Conservation (phyloP, 2,329 filamentous ascomycete species). For the Penicillium fuscoglaucum region DNA sequence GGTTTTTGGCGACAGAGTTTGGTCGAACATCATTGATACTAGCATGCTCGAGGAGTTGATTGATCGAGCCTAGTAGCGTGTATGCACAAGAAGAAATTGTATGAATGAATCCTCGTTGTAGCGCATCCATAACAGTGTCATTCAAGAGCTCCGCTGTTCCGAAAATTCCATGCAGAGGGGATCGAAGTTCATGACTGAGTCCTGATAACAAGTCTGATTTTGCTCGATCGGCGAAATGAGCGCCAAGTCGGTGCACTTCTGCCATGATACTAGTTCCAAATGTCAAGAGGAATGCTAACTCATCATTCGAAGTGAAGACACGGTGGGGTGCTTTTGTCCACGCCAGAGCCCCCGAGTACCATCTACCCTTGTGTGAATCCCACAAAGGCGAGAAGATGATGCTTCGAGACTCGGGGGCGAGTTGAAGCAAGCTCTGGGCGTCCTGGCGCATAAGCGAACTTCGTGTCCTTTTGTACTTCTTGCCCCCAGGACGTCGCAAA, state of each 20-base stretch:
- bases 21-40: constrained; percentile 23
- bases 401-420: constrained; percentile 20
- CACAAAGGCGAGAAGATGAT: constrained; percentile 31
- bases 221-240: constrained; percentile 26
- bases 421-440: constrained; percentile 11
- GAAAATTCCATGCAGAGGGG: constrained; percentile 35
- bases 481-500: constrained; percentile 2
- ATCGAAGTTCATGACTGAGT: constrained; percentile 35
- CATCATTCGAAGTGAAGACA: constrained; percentile 21
- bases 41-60: constrained; percentile 33
- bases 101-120: constrained; percentile 27
- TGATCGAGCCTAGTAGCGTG: constrained; percentile 43
- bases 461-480: constrained; percentile 14
- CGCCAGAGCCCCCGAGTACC: constrained; percentile 25
- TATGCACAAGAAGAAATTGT: constrained; percentile 40
- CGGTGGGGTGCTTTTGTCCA: constrained; percentile 26
- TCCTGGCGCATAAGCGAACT: constrained; percentile 13
- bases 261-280: constrained; percentile 32
- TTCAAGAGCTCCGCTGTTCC: constrained; percentile 28
- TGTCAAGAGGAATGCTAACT: constrained; percentile 25
- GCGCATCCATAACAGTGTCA: constrained; percentile 22
- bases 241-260: constrained; percentile 26
- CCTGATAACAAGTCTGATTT: constrained; percentile 34
- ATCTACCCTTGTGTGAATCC: constrained; percentile 30
- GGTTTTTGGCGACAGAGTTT: neutral